Percentiles rank a stretch among this genome's conserved stretches.
Evolutionary conservation across 192 early-diverging fungal genomes (phyloP).

Genomic region (Backusella westeae): DNA sequence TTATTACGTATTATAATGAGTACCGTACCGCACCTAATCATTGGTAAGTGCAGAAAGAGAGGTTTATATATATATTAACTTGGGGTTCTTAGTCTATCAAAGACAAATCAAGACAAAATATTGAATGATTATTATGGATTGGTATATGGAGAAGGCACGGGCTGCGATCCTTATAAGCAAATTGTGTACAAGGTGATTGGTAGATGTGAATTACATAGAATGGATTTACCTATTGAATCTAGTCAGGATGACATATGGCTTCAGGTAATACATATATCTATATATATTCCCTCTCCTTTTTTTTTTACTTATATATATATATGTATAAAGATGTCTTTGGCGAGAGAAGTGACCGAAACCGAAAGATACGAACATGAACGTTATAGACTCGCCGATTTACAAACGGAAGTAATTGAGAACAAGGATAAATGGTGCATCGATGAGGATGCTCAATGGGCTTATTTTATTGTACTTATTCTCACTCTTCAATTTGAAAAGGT

Average conservation of each 20-base stretch:
- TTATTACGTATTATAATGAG: conserved; percentile 68
- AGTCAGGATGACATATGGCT: conserved; percentile 96
- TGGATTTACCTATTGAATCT: conserved; percentile 59
- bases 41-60: conserved; percentile 11
- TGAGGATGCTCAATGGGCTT: conserved; percentile 64
- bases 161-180: conserved; percentile 88
- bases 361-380: conserved; percentile 55
- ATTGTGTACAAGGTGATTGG: conserved; percentile 90
- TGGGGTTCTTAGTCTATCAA: conserved; percentile 33
- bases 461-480: conserved; percentile 80
- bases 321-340: conserved; percentile 53
- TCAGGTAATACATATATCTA: conserved; percentile 41
- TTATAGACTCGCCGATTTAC: conserved; percentile 68
- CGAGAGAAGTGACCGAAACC: conserved; percentile 52
- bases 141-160: conserved; percentile 34
- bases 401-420: conserved; percentile 59
- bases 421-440: conserved; percentile 74
- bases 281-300: too few species aligned
- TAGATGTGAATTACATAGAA: conserved; percentile 77
- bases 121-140: conserved; percentile 54
- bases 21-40: conserved; percentile 52
- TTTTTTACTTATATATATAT: neutral
- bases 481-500: conserved; percentile 88
- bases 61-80: neutral
- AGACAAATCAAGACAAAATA: conserved; percentile 52